Base-by-base conservation (phyloP, 306 rosid genomes). In the Hylodesmum podocarpum region DNA sequence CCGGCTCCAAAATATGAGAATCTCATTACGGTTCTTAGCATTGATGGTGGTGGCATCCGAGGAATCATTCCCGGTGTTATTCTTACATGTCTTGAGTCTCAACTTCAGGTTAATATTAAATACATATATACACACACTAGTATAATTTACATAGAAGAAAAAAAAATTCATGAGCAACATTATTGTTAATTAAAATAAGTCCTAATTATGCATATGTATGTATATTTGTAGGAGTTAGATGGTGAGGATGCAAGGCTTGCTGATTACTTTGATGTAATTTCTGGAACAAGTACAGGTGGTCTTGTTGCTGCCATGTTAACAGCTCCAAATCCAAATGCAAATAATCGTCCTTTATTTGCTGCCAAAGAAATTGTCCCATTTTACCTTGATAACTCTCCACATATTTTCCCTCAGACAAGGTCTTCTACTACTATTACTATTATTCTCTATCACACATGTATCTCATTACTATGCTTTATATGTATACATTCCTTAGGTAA, bases 31-130 rank as follows among this genome's bases (percentile, higher is more conserved):
- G 61, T 84, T 80, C 87, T 84, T 25, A 75, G 82, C 75, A 80
- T 84, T 64, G 87, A 84, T 21, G 84, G 87, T 0, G 84, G 84
- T 19, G 84, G 87, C 9, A 63, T 84, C 14, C 33, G 87, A 54
- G 87, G 87, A 80, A 72, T 84, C 76, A 84, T 84, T 50, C 87
- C 87, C 27, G 84, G 84, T 47, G 84, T 84, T 39, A 53, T 84
- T 65, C 82, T 84, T 36, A 29, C 24, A 0, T 64, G 25, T 41
- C 71, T 84, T 19, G 87, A 84, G 40, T 44, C 84, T 65, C 82
- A 84, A 59, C 87, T 84, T 53, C 84, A 83, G 81, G 82, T 79
- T 28, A 51, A 12, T 28, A n/a, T n/a, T n/a, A 1, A 3, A 0
- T 44, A 11, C 0, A 33, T 33, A 33, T 33, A 33, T 33, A 33